phyloP scores from a whole-genome alignment of 371 early-diverging fungal genomes.

The Dichotomocladium elegans region DNA sequence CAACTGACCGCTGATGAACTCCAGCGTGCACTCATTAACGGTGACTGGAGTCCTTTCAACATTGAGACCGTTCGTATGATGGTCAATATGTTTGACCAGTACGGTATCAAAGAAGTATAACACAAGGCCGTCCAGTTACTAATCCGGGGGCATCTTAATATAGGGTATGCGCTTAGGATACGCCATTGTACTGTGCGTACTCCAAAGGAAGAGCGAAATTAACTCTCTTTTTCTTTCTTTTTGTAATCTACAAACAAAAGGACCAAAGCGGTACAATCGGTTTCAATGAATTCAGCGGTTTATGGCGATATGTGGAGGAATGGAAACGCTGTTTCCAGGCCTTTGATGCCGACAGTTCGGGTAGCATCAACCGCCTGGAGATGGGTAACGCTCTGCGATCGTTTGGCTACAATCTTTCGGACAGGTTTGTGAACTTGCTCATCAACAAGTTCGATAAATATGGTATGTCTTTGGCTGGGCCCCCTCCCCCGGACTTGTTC shows the following conservation, averaged over 20 bases:
- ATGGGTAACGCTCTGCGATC: conserved; percentile 70
- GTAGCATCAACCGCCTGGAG: conserved; percentile 72
- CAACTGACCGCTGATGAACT: conserved; percentile 50
- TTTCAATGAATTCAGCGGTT: conserved; percentile 76
- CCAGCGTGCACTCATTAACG: conserved; percentile 59
- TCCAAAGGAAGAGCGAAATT: neutral
- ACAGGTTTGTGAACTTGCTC: conserved; percentile 49
- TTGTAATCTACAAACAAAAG: too few relatives aligned
- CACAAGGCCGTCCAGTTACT: too few relatives aligned
- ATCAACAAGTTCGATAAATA: conserved; percentile 72
- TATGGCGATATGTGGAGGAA: conserved; percentile 70
- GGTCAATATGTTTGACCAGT: conserved; percentile 72
- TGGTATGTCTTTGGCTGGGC: conserved; percentile 51
- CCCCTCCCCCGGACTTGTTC: conserved; percentile 11
- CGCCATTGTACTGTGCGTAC: neutral
- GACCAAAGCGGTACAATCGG: conserved; percentile 64
- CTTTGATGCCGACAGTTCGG: conserved; percentile 76
- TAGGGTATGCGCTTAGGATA: neutral
- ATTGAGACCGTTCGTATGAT: conserved; percentile 55
- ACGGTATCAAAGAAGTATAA: conserved; percentile 9
- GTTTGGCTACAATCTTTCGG: conserved; percentile 70
- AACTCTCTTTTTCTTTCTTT: too few relatives aligned
- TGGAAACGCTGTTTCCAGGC: conserved; percentile 76
- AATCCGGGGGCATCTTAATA: too few relatives aligned
- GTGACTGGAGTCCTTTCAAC: conserved; percentile 63